A percentile compares a stretch with the other conserved stretches of the same genome.
These are phyloP conservation scores for Venturia effusa DNA, from an alignment of 2,329 filamentous ascomycete genomes.

Conservation along the genomic window DNA sequence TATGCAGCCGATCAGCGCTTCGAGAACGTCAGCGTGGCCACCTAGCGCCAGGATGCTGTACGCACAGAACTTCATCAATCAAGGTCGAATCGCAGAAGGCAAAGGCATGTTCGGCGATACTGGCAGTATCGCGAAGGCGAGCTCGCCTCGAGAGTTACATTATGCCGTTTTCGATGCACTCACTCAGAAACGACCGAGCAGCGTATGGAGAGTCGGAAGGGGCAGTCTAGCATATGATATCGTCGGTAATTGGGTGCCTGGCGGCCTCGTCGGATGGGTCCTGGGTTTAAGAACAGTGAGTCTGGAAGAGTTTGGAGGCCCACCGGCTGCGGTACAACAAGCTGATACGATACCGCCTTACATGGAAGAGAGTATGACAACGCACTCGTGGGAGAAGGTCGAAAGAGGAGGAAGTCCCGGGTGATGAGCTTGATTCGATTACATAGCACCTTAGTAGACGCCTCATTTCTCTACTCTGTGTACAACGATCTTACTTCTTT, in stretches of 20 bases:
- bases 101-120: slow-evolving; percentile 40
- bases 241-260: slow-evolving; percentile 70
- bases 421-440: not conserved
- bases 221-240: slow-evolving; percentile 78
- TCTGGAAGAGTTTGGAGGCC: slow-evolving; percentile 8
- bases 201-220: slow-evolving; percentile 68
- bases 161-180: slow-evolving; percentile 85
- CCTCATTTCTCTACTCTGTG: not conserved
- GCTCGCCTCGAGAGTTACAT: slow-evolving; percentile 62
- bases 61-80: slow-evolving; percentile 27
- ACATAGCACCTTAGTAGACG: not conserved
- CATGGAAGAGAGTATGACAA: slow-evolving; percentile 1
- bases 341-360: not conserved
- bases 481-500: not conserved
- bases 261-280: slow-evolving; percentile 80
- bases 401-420: slow-evolving; percentile 3
- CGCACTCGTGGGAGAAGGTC: slow-evolving; percentile 6
- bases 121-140: slow-evolving; percentile 9
- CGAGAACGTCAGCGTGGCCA: slow-evolving; percentile 29
- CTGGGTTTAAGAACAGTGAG: slow-evolving; percentile 56
- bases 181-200: slow-evolving; percentile 47
- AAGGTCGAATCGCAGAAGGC: slow-evolving; percentile 29
- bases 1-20: slow-evolving; percentile 14
- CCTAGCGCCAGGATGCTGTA: slow-evolving; percentile 24
- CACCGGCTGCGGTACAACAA: not conserved